These are phyloP conservation scores for Hypoxylon sp. DNA, from an alignment of 2,329 filamentous ascomycete genomes.

Conservation along the genomic window DNA sequence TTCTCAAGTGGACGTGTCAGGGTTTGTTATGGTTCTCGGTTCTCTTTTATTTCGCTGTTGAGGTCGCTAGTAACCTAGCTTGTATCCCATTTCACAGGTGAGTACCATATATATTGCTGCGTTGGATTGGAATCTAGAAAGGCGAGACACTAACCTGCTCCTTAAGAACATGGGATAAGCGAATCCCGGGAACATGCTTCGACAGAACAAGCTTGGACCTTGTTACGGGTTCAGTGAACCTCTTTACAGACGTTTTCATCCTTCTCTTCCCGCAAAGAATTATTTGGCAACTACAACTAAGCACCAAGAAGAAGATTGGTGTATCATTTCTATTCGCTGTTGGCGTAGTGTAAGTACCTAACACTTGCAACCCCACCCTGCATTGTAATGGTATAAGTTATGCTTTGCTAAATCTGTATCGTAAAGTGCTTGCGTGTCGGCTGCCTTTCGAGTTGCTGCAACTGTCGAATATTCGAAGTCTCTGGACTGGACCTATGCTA, in stretches of 20 bases:
- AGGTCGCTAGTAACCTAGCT: not conserved
- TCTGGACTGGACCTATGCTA: constrained; percentile 1
- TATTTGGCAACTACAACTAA: not conserved
- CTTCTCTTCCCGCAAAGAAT: constrained; percentile 1
- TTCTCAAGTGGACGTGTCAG: constrained; percentile 1
- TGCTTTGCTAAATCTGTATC: not conserved
- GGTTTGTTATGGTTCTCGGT: not conserved
- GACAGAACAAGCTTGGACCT: constrained; percentile 1
- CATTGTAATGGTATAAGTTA: not conserved
- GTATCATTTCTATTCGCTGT: constrained; percentile 3
- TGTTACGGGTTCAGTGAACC: not conserved
- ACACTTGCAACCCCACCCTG: not conserved
- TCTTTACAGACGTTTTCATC: not conserved
- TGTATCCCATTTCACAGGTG: not conserved
- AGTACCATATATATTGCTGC: not conserved
- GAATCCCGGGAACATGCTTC: constrained; percentile 1
- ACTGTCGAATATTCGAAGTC: not conserved
- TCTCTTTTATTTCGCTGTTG: not conserved
- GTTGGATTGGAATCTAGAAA: not conserved
- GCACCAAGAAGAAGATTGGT: constrained; percentile 1
- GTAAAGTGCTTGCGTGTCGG: not conserved
- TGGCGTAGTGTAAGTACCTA: not conserved
- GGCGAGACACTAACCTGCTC: not conserved
- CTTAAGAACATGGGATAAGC: not conserved
- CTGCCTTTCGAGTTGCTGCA: not conserved